Evolutionary conservation across 2,329 filamentous ascomycete species (phyloP), one percentile per base, ranked within the genome.

Genomic region (Penicillium sp.): DNA sequence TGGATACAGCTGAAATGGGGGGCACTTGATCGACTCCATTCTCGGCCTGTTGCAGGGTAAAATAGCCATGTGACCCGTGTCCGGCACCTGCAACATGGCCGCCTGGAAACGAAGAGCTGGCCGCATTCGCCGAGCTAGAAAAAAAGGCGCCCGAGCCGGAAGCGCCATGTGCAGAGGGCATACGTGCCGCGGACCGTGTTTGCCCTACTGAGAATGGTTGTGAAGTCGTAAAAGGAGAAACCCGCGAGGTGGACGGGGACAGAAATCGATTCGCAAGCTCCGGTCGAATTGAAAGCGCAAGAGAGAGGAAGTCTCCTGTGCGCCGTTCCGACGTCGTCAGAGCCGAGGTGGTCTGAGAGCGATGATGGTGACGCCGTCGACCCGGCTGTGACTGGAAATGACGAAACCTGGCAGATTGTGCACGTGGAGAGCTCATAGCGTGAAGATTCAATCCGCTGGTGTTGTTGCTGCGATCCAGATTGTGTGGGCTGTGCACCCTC

Each of bases 321-420:
- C 39, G 45, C 2, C 48, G 48, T 11, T 52, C 42, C 8, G 49
- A 43, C 3, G 50, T 56, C 5, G 59, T 51, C 4, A 68, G 40
- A 3, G 58, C 53, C 3, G 66, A 66, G 3, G 66, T 67, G 3
- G 66, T 69, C 32, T 62, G 62, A 7, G 66, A 66, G 13, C 66
- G 63, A 27, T 58, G 61, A 46, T 69, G 66, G 40, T 68, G 59
- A 36, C 56, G 56, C 9, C 52, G 56, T 11, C 52, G 48, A 3
- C 48, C 42, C 28, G 32, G 28, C 2, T 27, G 36, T n/a, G 48
- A 42, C 9, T 48, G 39, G 26, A 45, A 32, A 4, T 46, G 18
- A 3, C 42, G 26, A 33, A 27, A 8, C 34, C 36, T 28, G 38
- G 41, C 34, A 32, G 49, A 25, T 35, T 44, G 43, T 27, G 47